phyloP scores from a whole-genome alignment of 352 stramenopile genomes.

The Bremia lactucae region DNA sequence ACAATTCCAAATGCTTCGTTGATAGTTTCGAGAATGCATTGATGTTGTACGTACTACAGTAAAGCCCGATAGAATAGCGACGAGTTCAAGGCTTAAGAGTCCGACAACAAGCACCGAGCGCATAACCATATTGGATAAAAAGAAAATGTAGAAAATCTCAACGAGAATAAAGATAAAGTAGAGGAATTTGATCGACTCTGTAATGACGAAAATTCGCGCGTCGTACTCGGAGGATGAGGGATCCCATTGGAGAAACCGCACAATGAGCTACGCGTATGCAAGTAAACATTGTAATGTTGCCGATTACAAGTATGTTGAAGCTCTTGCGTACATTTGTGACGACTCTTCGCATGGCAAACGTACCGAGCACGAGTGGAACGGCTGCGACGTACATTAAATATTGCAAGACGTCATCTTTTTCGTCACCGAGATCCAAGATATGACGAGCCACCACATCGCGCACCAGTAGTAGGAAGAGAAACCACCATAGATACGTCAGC shows the following conservation, averaged over 20 bases:
- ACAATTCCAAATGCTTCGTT: not conserved
- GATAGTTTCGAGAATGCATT: not conserved
- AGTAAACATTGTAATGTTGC: not conserved
- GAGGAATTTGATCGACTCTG: conserved; percentile 65
- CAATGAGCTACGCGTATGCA: conserved; percentile 33
- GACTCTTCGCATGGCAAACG: conserved; percentile 64
- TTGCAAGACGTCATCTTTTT: conserved; percentile 37
- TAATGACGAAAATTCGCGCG: conserved; percentile 73
- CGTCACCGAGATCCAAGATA: conserved; percentile 38
- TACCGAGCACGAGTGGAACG: conserved; percentile 59
- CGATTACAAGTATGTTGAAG: not conserved
- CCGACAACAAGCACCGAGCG: conserved; percentile 56
- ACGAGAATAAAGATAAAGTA: conserved; percentile 65
- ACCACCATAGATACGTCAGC: conserved; percentile 67
- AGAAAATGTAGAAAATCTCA: conserved; percentile 82
- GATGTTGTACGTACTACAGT: conserved; percentile 35
- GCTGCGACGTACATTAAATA: conserved; percentile 49
- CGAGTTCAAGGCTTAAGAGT: conserved; percentile 52
- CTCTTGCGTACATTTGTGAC: conserved; percentile 58
- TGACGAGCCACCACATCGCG: conserved; percentile 28
- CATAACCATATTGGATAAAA: conserved; percentile 47
- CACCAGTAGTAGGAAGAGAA: conserved; percentile 47
- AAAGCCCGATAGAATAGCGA: conserved; percentile 51
- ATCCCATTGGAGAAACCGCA: conserved; percentile 74
- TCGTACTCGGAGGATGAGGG: conserved; percentile 50